Evolutionary conservation across 169 alveolate genomes (phyloP).

Genomic region (Plasmodium inui): DNA sequence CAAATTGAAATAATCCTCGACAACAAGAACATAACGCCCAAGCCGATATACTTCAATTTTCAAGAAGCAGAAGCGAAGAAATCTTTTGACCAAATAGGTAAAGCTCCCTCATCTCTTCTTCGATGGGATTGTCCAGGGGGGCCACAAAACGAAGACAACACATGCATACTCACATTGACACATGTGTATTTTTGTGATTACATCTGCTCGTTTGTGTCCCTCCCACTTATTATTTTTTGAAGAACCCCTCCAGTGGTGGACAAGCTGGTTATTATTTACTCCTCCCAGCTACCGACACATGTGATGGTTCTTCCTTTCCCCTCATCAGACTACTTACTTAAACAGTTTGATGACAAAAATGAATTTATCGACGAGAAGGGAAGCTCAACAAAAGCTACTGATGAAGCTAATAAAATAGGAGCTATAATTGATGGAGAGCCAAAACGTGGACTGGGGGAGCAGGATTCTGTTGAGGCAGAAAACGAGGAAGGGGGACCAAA

Average conservation of each 20-base stretch:
- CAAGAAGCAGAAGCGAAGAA: constrained; percentile 69
- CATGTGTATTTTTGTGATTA: neutral
- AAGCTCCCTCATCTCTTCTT: constrained; percentile 7
- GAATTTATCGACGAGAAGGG: constrained; percentile 32
- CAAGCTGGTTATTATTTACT: too few species aligned
- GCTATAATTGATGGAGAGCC: constrained; percentile 16
- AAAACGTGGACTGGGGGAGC: neutral
- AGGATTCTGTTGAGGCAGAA: neutral
- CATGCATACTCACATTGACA: constrained; percentile 1
- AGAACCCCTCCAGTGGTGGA: too few species aligned
- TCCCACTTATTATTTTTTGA: too few species aligned
- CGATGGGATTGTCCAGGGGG: constrained; percentile 13
- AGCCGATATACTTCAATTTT: constrained; percentile 70
- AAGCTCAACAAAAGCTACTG: neutral
- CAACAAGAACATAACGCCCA: constrained; percentile 72
- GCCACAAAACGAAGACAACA: neutral
- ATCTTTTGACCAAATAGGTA: constrained; percentile 74
- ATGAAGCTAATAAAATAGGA: constrained; percentile 8
- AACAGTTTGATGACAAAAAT: constrained; percentile 73
- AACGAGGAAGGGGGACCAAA: neutral
- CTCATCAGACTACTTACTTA: constrained; percentile 37
- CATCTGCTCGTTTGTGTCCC: neutral
- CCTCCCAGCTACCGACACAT: neutral
- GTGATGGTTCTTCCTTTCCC: constrained; percentile 34
- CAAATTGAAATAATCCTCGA: constrained; percentile 66